phyloP scores from a whole-genome alignment of 805 yeast genomes.

The Cyberlindnera amylophila region DNA sequence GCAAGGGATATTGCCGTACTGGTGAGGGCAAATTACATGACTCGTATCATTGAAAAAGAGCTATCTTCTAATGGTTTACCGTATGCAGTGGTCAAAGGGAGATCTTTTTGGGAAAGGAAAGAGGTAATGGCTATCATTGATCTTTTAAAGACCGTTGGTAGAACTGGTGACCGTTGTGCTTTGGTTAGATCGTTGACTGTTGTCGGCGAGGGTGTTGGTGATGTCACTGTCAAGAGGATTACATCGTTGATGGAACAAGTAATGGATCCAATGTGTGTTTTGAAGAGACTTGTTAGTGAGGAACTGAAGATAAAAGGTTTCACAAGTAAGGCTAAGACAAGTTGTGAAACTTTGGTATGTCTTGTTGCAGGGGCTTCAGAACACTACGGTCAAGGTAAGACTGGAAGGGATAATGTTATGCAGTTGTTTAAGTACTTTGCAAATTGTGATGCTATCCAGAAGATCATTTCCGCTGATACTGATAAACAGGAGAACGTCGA shows the following conservation, averaged over 20 bases:
- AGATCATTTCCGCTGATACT: constrained; percentile 22
- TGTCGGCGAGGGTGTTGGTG: constrained; percentile 57
- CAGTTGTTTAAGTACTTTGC: constrained; percentile 17
- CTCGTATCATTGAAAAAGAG: constrained; percentile 61
- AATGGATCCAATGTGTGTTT: constrained; percentile 3
- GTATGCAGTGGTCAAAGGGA: constrained; percentile 65
- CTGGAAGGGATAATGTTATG: constrained; percentile 5
- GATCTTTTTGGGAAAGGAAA: constrained; percentile 73
- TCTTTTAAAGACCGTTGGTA: constrained; percentile 57
- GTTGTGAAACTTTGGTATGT: constrained; percentile 4
- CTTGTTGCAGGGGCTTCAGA: not conserved
- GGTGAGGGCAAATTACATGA: constrained; percentile 59
- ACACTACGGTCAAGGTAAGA: not conserved
- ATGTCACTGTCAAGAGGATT: constrained; percentile 15
- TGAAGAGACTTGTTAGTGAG: constrained; percentile 7
- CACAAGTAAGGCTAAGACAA: constrained; percentile 4
- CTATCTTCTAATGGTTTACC: constrained; percentile 56
- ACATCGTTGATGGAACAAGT: constrained; percentile 7
- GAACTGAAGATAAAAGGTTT: constrained; percentile 5
- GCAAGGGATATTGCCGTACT: constrained; percentile 69
- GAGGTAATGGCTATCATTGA: constrained; percentile 64
- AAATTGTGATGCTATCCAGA: constrained; percentile 1
- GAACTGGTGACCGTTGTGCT: constrained; percentile 59
- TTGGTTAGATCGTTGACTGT: constrained; percentile 50
- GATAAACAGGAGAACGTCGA: constrained; percentile 34